Percentiles rank a stretch among this genome's conserved stretches.
Conservation (phyloP, 805 yeast genomes). For the Sugiyamaella chiloensis region DNA sequence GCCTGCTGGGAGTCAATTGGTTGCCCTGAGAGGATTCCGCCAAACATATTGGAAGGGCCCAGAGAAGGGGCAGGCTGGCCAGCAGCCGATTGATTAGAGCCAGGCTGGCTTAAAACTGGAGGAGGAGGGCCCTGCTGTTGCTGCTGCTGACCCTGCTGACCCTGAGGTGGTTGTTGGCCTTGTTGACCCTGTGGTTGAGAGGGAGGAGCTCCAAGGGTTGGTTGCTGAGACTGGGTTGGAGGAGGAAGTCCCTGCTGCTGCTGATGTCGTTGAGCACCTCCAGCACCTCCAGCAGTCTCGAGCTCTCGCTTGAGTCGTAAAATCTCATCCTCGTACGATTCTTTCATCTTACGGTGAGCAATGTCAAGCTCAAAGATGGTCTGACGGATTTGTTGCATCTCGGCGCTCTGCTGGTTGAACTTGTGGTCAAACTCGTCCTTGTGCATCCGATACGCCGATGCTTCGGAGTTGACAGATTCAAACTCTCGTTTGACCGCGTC, state of each 20-base stretch:
- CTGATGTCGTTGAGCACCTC: constrained; percentile 40
- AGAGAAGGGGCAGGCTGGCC: not conserved
- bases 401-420: constrained; percentile 86
- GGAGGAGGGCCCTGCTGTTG: constrained; percentile 32
- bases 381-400: constrained; percentile 89
- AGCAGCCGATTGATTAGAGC: not conserved
- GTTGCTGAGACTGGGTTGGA: not conserved
- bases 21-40: not conserved
- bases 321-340: constrained; percentile 92
- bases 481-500: constrained; percentile 93
- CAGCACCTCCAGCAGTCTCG: constrained; percentile 69
- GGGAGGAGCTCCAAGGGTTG: constrained; percentile 25
- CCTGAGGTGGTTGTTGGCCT: constrained; percentile 26
- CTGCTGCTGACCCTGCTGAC: constrained; percentile 32
- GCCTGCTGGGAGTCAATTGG: not conserved
- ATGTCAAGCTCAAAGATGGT: constrained; percentile 90
- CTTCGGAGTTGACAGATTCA: constrained; percentile 78
- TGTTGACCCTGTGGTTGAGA: constrained; percentile 23
- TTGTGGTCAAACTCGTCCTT: constrained; percentile 91
- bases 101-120: constrained; percentile 7
- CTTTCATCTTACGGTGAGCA: constrained; percentile 93
- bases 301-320: constrained; percentile 79
- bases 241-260: constrained; percentile 39
- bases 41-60: too few species aligned
- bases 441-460: constrained; percentile 78